Percentiles rank a stretch among this genome's conserved stretches.
Conservation (phyloP, 176 grass and related monocot genomes). For the Areca catechu region DNA sequence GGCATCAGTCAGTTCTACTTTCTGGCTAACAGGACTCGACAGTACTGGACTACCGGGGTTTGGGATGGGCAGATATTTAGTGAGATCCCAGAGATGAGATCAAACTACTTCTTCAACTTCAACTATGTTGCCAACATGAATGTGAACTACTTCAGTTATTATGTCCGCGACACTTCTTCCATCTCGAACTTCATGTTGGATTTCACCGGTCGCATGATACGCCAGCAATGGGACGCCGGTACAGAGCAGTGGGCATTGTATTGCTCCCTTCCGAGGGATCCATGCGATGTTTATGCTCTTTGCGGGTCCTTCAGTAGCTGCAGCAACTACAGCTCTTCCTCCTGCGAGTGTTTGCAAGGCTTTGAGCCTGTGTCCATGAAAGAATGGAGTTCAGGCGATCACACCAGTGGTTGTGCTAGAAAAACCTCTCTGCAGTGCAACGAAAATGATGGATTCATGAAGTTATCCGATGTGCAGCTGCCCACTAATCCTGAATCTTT, state of each 20-base stretch:
- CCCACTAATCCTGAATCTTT: neutral
- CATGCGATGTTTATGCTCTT: slow-evolving; percentile 38
- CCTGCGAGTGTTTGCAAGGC: slow-evolving; percentile 32
- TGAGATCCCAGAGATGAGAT: slow-evolving; percentile 54
- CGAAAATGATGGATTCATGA: neutral
- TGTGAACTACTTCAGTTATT: slow-evolving; percentile 47
- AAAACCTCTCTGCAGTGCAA: neutral
- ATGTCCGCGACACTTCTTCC: slow-evolving; percentile 4
- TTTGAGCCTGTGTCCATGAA: slow-evolving; percentile 18
- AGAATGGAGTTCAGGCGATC: slow-evolving; percentile 25
- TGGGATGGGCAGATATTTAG: slow-evolving; percentile 38
- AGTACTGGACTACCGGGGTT: slow-evolving; percentile 41
- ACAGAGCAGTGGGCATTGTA: slow-evolving; percentile 24
- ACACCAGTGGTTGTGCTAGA: slow-evolving; percentile 27
- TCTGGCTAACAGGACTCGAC: slow-evolving; percentile 9
- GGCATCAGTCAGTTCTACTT: slow-evolving; percentile 29
- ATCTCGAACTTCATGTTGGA: slow-evolving; percentile 40
- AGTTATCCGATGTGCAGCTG: neutral
- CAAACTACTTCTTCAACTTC: slow-evolving; percentile 37
- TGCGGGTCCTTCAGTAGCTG: slow-evolving; percentile 47
- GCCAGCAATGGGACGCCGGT: slow-evolving; percentile 20
- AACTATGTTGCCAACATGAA: slow-evolving; percentile 31
- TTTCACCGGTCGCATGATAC: slow-evolving; percentile 42
- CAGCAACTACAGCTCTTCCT: slow-evolving; percentile 31
- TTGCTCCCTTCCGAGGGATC: slow-evolving; percentile 32